phyloP scores from a whole-genome alignment of 129 eudicot species.

The Artemisia tridentata region DNA sequence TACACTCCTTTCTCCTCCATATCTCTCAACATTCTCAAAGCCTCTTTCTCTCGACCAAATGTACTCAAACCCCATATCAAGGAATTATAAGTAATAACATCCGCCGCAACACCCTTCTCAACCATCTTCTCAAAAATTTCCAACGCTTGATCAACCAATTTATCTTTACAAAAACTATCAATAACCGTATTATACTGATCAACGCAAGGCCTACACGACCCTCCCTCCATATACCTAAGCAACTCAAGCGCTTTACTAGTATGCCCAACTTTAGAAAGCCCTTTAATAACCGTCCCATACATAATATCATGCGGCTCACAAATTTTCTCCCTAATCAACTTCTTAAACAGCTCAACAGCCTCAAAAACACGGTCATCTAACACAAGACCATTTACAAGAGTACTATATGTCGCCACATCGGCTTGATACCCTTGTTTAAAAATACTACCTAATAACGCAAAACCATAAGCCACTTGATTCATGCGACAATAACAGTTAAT shows the following conservation, averaged over 20 bases:
- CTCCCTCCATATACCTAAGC: not conserved
- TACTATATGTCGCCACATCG: not conserved
- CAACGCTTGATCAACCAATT: not conserved
- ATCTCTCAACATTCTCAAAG: not conserved
- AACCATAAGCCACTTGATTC: not conserved
- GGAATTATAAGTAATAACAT: conserved; percentile 1
- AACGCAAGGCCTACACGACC: not conserved
- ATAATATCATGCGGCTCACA: conserved; percentile 3
- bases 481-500: conserved; percentile 4
- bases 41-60: conserved; percentile 12
- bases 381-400: not conserved
- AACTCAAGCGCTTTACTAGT: conserved; percentile 9
- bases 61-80: not conserved
- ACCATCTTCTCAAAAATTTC: not conserved
- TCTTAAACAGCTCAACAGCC: conserved; percentile 4
- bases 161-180: conserved; percentile 1
- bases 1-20: conserved; percentile 4
- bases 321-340: not conserved
- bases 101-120: not conserved
- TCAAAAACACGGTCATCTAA: not conserved
- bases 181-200: not conserved
- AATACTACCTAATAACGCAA: not conserved
- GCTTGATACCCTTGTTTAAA: not conserved
- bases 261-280: conserved; percentile 7
- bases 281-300: conserved; percentile 1